phyloP scores from a whole-genome alignment of 805 yeast genomes.

The Huiozyma naganishii region DNA sequence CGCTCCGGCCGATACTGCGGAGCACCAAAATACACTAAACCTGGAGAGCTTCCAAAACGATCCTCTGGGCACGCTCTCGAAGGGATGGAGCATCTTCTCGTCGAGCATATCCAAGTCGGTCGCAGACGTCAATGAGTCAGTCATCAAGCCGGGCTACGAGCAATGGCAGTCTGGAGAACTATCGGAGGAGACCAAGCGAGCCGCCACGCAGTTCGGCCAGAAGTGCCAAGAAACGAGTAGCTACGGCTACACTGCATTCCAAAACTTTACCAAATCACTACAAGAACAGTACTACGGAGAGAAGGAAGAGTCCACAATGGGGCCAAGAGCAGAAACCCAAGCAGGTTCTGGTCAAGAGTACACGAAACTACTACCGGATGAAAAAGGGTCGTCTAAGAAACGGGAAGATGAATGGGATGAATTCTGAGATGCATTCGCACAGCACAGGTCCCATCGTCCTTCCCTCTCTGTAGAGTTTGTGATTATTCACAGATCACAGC shows the following conservation, averaged over 20 bases:
- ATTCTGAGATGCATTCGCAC: neutral
- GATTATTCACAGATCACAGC: no score
- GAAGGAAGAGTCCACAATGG: slow-evolving; percentile 24
- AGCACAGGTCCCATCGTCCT: no score
- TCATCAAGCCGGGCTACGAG: slow-evolving; percentile 82
- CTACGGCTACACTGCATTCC: slow-evolving; percentile 60
- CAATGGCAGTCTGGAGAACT: slow-evolving; percentile 65
- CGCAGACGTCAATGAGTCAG: slow-evolving; percentile 75
- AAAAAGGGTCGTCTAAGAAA: neutral
- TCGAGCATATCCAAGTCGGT: slow-evolving; percentile 76
- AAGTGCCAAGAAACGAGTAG: slow-evolving; percentile 82
- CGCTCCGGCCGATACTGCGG: neutral
- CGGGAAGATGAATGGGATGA: slow-evolving; percentile 4
- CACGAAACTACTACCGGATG: neutral
- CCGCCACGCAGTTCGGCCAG: slow-evolving; percentile 95
- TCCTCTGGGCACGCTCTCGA: slow-evolving; percentile 81
- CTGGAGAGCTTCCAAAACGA: slow-evolving; percentile 65
- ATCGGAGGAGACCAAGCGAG: slow-evolving; percentile 72
- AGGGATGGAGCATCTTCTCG: slow-evolving; percentile 92
- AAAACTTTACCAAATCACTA: slow-evolving; percentile 40
- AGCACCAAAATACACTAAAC: slow-evolving; percentile 34
- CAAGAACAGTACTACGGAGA: slow-evolving; percentile 26
- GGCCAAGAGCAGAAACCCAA: slow-evolving; percentile 31
- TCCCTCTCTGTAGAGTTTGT: no score
- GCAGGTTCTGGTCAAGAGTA: neutral